A percentile compares a stretch with the other conserved stretches of the same genome.
Conservation (phyloP, 805 yeast genomes). For the Yamadazyma phyllophila region DNA sequence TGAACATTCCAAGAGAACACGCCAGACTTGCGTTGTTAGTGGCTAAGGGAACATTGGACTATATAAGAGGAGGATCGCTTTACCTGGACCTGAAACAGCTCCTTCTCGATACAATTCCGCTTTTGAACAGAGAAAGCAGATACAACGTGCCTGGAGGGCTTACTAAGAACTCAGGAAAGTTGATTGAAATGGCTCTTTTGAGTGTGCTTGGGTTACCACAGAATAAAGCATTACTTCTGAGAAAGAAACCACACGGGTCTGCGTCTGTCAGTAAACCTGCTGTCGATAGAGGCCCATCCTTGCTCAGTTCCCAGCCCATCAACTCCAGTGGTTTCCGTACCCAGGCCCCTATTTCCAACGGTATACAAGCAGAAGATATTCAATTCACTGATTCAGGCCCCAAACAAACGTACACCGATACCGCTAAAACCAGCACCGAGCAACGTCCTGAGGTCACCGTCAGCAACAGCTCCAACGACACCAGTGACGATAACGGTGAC, state of each 20-base stretch:
- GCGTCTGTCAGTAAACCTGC: constrained; percentile 24
- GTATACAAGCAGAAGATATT: not conserved
- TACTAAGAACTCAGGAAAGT: constrained; percentile 52
- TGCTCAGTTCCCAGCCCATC: constrained; percentile 1
- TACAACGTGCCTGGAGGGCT: constrained; percentile 60
- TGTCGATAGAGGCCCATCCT: constrained; percentile 21
- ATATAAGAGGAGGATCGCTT: constrained; percentile 78
- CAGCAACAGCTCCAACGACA: not conserved
- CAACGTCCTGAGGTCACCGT: too few species aligned
- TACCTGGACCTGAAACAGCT: constrained; percentile 66
- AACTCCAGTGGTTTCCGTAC: not conserved
- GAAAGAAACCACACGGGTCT: constrained; percentile 16
- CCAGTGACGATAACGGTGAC: constrained; percentile 5
- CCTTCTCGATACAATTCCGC: constrained; percentile 48
- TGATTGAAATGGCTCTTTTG: constrained; percentile 59
- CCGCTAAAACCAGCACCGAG: too few species aligned
- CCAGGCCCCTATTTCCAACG: not conserved
- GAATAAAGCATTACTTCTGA: constrained; percentile 16
- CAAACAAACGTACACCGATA: too few species aligned
- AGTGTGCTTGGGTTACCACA: constrained; percentile 56
- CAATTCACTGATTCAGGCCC: not conserved
- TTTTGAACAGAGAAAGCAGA: constrained; percentile 50
- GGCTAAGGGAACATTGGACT: constrained; percentile 76
- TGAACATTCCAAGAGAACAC: constrained; percentile 59
- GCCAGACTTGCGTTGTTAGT: constrained; percentile 63